Conservation (phyloP, 225 moss, liverwort and hornwort species). For the Thuidium tamariscinum region DNA sequence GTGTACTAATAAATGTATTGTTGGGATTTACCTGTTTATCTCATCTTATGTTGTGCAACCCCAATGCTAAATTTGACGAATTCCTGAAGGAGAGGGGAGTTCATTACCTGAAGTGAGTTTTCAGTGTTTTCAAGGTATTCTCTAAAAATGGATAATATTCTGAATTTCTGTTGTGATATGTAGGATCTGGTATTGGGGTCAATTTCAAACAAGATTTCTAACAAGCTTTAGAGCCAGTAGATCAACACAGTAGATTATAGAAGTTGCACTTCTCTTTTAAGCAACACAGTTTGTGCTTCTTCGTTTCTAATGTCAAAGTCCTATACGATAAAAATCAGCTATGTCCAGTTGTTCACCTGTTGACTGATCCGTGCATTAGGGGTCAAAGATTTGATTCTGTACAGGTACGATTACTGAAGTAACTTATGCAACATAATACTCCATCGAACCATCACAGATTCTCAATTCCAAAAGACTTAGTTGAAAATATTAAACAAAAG, state of each 20-base stretch:
- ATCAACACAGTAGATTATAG: not conserved
- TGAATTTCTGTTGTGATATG: not conserved
- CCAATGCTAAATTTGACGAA: not conserved
- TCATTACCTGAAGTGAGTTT: not conserved
- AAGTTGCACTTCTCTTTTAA: not conserved
- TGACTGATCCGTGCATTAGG: not conserved
- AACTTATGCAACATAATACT: not conserved
- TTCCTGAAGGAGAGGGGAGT: not conserved
- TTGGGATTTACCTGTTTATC: not conserved
- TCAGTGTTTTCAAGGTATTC: not conserved
- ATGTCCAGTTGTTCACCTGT: not conserved
- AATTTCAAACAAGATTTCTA: not conserved
- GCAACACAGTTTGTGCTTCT: not conserved
- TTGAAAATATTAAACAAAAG: not conserved
- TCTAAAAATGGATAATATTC: not conserved
- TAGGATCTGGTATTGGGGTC: not conserved
- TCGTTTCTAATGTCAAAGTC: not conserved
- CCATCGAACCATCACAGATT: not conserved
- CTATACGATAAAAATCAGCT: not conserved
- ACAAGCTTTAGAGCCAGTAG: not conserved
- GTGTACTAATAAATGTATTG: too few relatives aligned
- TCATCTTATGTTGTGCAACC: too few relatives aligned
- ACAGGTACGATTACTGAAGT: not conserved
- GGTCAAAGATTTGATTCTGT: too few relatives aligned
- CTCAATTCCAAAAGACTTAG: not conserved